Evolutionary conservation across 768 basidiomycete genomes (phyloP).

Genomic region (Butyriboletus loyo): DNA sequence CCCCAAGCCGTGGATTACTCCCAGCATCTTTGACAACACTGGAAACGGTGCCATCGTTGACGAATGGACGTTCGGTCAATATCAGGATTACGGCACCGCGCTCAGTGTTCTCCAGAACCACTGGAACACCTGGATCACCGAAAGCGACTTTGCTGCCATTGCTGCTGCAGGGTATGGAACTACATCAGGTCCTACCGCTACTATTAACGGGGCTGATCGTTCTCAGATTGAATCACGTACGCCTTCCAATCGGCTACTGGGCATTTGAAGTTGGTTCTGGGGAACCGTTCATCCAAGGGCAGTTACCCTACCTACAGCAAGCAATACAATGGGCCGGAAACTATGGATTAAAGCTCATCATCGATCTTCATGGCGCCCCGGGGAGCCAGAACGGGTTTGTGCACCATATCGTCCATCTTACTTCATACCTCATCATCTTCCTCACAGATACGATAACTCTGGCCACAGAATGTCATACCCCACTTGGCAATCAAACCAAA

Average conservation of each 20-base stretch:
- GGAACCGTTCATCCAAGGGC: conserved; percentile 78
- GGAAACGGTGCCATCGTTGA: conserved; percentile 58
- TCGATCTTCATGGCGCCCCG: conserved; percentile 79
- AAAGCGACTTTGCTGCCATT: conserved; percentile 72
- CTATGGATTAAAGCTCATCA: conserved; percentile 72
- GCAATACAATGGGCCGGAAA: conserved; percentile 69
- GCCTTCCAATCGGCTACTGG: conserved; percentile 88
- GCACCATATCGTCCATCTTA: neutral
- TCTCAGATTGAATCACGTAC: conserved; percentile 72
- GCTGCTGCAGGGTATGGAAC: conserved; percentile 63
- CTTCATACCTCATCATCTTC: conserved; percentile 4
- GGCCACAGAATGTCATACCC: conserved; percentile 62
- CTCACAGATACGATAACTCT: conserved; percentile 73
- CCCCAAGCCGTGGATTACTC: conserved; percentile 73
- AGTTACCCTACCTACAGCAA: conserved; percentile 63
- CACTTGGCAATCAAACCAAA: conserved; percentile 63
- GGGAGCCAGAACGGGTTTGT: conserved; percentile 81
- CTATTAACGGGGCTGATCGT: conserved; percentile 6
- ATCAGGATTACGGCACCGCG: conserved; percentile 51
- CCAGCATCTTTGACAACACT: conserved; percentile 63
- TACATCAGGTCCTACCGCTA: neutral
- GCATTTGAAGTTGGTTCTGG: conserved; percentile 77
- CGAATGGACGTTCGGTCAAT: conserved; percentile 75
- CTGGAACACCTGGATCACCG: conserved; percentile 84
- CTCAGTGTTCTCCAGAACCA: conserved; percentile 54